Conservation (phyloP, 2,329 filamentous ascomycete genomes). For the Teratosphaeria pseudoeucalypti region DNA sequence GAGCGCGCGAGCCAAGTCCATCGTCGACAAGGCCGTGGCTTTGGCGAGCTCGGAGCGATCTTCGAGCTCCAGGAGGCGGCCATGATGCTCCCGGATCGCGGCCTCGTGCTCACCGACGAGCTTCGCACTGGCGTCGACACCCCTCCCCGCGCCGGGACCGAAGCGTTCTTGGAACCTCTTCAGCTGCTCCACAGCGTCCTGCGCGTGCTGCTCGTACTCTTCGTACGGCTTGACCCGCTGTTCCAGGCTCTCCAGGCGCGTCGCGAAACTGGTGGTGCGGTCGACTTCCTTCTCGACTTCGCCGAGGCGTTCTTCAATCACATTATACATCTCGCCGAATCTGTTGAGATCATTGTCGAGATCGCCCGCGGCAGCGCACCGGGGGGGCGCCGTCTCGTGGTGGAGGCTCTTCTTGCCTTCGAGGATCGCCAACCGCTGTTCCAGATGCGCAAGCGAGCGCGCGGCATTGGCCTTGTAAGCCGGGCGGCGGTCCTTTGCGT, state of each 20-base stretch:
- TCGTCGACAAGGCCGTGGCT: not conserved
- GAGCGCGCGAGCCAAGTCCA: constrained; percentile 1
- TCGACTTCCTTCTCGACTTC: not conserved
- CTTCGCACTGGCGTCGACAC: not conserved
- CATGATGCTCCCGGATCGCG: not conserved
- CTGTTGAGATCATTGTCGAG: not conserved
- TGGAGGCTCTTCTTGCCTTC: not conserved
- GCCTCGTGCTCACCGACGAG: constrained; percentile 1
- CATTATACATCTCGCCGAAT: constrained; percentile 1
- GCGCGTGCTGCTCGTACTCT: constrained; percentile 3
- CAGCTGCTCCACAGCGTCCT: constrained; percentile 3
- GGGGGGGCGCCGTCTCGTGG: not conserved
- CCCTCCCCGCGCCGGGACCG: not conserved
- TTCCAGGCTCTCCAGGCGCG: not conserved
- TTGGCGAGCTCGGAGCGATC: constrained; percentile 1
- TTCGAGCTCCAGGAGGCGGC: not conserved
- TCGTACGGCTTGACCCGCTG: constrained; percentile 5
- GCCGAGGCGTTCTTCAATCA: constrained; percentile 1
- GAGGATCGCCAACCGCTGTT: not conserved
- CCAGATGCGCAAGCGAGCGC: not conserved
- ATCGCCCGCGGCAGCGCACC: not conserved
- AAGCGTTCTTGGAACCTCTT: not conserved
- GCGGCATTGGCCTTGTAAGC: not conserved
- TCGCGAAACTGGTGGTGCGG: not conserved
- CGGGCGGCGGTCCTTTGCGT: constrained; percentile 4